Evolutionary conservation across 768 basidiomycete genomes (phyloP).

Genomic region (Boletus rufocinnamomeus): DNA sequence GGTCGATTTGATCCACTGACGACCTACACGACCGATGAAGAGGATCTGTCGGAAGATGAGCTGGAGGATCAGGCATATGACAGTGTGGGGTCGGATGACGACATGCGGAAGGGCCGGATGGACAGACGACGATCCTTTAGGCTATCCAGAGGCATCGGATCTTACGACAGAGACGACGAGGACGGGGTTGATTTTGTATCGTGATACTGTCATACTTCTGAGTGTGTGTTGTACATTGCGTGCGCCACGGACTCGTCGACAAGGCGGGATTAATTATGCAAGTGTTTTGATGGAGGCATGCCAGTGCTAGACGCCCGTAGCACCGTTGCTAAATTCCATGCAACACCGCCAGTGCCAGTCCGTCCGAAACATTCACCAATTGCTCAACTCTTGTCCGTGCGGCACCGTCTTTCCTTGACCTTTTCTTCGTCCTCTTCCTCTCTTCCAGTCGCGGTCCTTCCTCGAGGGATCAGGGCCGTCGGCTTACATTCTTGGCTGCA

Average conservation of each 20-base stretch:
- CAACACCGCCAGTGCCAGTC: conserved; percentile 6
- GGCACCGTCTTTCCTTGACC: conserved; percentile 1
- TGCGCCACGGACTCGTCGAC: background rate
- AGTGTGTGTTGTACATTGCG: background rate
- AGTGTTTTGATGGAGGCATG: background rate
- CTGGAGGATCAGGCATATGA: conserved; percentile 31
- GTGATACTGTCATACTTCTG: background rate
- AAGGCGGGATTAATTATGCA: conserved; percentile 10
- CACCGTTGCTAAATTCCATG: conserved; percentile 6
- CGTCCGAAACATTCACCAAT: background rate
- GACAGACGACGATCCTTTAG: conserved; percentile 50
- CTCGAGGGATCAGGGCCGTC: conserved; percentile 16
- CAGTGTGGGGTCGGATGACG: conserved; percentile 28
- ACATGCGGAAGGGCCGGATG: conserved; percentile 10
- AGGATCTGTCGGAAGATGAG: conserved; percentile 35
- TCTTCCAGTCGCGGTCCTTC: conserved; percentile 1
- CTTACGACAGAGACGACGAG: conserved; percentile 24
- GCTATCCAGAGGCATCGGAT: conserved; percentile 54
- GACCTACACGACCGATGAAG: conserved; percentile 53
- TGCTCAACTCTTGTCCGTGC: background rate
- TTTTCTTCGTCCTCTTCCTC: background rate
- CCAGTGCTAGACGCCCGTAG: conserved; percentile 3
- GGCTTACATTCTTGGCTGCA: conserved; percentile 11
- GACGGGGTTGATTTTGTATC: conserved; percentile 1
- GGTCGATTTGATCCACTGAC: conserved; percentile 39